Evolutionary conservation across 1,284 basidiomycete species (phyloP), one percentile per base, ranked within the genome.

Genomic region (Cryptococcus maquisensis): DNA sequence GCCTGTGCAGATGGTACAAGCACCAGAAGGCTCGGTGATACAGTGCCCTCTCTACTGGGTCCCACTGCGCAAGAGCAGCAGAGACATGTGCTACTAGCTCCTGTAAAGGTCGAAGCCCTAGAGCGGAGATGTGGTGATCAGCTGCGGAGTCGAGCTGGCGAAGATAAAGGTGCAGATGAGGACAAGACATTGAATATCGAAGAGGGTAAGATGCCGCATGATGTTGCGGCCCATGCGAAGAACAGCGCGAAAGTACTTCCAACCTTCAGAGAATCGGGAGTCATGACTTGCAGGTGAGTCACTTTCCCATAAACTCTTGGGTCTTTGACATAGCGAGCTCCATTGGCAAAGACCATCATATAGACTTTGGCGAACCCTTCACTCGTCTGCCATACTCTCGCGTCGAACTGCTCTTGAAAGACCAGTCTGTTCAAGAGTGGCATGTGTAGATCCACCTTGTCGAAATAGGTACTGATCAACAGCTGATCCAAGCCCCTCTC

Each of bases 21-120:
- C 67, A 87, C 89, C 88, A 91, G 71, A 92, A 93, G 1, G 83
- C 85, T 3, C 89, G 81, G 59, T 86, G 87, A 81, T 84, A 86
- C 20, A 87, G 72, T 57, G 90, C 87, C 49, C 84, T 80, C 52
- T 87, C 79, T 58, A 59, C 72, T 61, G 68, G 67, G 62, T 66
- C 57, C 28, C 62, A 61, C 46, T 65, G 66, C n/a, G 66, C 39
- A 26, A 72, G 58, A 1, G 68, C 71, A 1, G 68, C 65, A 20
- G 67, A 65, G 4, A 73, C 65, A 53, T 76, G 73, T n/a, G 76
- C 70, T 15, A 71, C 74, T 23, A 76, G 65, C 43, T 76, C 74
- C 60, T 77, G 67, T 0, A 85, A 85, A 7, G 86, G 74, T 15
- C 86, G 81, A 38, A 88, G 79, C 13, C 86, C 86, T 40, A 86